phyloP scores from a whole-genome alignment of 2,329 filamentous ascomycete genomes.

The Blastomyces gilchristii region DNA sequence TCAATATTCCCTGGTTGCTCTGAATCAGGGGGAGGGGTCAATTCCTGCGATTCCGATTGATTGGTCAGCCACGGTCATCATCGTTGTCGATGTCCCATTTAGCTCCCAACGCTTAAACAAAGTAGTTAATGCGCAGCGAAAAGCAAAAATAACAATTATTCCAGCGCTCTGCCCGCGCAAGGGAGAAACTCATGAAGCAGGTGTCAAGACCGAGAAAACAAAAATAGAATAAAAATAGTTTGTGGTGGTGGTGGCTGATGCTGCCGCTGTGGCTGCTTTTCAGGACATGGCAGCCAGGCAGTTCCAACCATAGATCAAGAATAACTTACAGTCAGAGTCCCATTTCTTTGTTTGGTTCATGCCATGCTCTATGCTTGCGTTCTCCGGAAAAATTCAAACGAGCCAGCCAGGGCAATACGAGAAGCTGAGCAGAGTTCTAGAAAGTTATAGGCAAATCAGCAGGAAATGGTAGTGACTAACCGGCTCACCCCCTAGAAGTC shows the following conservation, averaged over 20 bases:
- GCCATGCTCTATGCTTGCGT: background rate
- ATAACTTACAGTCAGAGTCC: background rate
- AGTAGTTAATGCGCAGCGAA: background rate
- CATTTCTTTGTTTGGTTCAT: background rate
- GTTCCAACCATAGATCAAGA: background rate
- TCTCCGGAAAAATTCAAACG: background rate
- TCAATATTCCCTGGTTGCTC: background rate
- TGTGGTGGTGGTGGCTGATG: background rate
- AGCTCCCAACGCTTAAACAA: background rate
- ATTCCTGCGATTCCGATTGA: background rate
- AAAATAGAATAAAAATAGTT: background rate
- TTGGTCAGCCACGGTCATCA: background rate
- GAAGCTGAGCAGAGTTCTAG: background rate
- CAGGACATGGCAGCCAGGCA: background rate
- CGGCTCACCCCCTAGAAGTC: background rate
- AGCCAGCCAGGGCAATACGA: background rate
- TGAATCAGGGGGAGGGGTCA: background rate
- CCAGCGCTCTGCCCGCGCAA: background rate
- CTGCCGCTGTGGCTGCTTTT: background rate
- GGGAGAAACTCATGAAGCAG: background rate
- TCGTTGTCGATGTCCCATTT: background rate
- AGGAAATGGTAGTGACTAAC: background rate
- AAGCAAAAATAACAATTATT: background rate
- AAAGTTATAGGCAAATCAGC: background rate
- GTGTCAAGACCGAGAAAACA: background rate